phyloP scores from a whole-genome alignment of 106 monocot species.

The Dactylorhiza incarnata region DNA sequence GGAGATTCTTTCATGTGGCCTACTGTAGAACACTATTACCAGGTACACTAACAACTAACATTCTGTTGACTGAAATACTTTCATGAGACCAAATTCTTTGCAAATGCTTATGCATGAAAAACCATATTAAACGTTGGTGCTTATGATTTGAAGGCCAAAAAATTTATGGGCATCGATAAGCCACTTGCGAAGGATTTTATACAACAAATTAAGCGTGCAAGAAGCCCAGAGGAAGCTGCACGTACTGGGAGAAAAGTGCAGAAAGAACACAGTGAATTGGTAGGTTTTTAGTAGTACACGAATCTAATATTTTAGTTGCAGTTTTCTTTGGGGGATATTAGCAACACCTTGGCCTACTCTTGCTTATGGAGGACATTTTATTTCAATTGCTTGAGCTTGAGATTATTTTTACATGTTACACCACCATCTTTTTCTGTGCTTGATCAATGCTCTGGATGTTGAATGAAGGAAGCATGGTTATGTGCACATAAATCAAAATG shows the following conservation, averaged over 20 bases:
- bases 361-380: background rate
- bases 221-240: slow-evolving; percentile 95
- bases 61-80: background rate
- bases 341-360: background rate
- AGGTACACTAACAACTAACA: slow-evolving; percentile 28
- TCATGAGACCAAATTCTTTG: background rate
- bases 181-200: slow-evolving; percentile 40
- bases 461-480: too few species aligned
- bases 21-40: slow-evolving; percentile 91
- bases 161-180: slow-evolving; percentile 61
- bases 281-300: slow-evolving; percentile 16
- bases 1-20: slow-evolving; percentile 59
- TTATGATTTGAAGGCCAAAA: slow-evolving; percentile 53
- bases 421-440: background rate
- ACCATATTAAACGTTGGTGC: background rate
- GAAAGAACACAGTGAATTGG: slow-evolving; percentile 65
- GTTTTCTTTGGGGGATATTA: background rate
- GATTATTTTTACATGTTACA: background rate
- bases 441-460: too few species aligned
- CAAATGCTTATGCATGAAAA: background rate
- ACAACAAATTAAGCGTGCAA: slow-evolving; percentile 65
- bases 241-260: slow-evolving; percentile 74
- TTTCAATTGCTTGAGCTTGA: background rate
- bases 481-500: too few species aligned
- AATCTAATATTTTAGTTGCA: background rate